phyloP scores from a whole-genome alignment of 805 yeast genomes.

The Starmerella sp. region DNA sequence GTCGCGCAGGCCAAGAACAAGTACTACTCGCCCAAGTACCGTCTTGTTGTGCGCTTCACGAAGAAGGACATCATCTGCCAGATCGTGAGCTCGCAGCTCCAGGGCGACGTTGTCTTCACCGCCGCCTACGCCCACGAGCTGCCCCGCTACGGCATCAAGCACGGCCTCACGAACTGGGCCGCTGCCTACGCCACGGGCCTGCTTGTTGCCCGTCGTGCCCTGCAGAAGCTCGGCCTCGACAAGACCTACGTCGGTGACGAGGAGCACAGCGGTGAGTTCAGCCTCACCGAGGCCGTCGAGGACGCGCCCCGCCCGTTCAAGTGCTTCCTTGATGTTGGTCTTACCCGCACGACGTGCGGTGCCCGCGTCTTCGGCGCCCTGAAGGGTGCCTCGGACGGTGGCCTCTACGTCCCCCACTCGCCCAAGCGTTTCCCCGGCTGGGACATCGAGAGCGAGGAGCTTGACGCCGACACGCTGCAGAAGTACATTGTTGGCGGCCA shows the following conservation, averaged over 20 bases:
- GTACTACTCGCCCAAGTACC: slow-evolving; percentile 98
- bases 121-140: slow-evolving; percentile 99
- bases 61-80: slow-evolving; percentile 99
- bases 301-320: slow-evolving; percentile 99
- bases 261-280: slow-evolving; percentile 98
- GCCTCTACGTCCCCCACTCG: slow-evolving; percentile 97
- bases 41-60: slow-evolving; percentile 99
- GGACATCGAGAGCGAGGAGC: slow-evolving; percentile 97
- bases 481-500: slow-evolving; percentile 99
- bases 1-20: slow-evolving; percentile 99
- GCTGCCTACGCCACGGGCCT: slow-evolving; percentile 99
- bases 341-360: slow-evolving; percentile 99
- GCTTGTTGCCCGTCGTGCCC: slow-evolving; percentile 96
- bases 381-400: slow-evolving; percentile 99
- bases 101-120: slow-evolving; percentile 90
- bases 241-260: slow-evolving; percentile 98
- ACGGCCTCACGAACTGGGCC: slow-evolving; percentile 99
- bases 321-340: slow-evolving; percentile 98
- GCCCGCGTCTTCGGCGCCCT: slow-evolving; percentile 98
- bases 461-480: slow-evolving; percentile 94
- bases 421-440: slow-evolving; percentile 99
- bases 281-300: slow-evolving; percentile 97
- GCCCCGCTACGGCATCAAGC: slow-evolving; percentile 93
- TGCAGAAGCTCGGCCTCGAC: slow-evolving; percentile 94
- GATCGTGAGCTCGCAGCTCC: slow-evolving; percentile 89